Percentiles rank a stretch among this genome's conserved stretches.
These are phyloP conservation scores for Corymbia calophylla DNA, from an alignment of 441 rosid species.

Conservation along the genomic window DNA sequence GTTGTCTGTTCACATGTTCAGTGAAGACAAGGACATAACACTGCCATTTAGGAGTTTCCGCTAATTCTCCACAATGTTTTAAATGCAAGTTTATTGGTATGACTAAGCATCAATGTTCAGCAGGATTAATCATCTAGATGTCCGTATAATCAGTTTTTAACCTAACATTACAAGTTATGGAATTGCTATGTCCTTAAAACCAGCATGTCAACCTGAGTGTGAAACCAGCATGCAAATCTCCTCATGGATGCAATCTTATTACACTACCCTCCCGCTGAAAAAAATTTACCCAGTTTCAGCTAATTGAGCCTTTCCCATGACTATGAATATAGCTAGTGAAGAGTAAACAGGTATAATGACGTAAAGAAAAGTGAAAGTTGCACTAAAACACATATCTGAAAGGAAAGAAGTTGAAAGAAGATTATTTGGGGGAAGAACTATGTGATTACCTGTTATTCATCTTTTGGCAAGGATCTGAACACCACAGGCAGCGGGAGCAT, in stretches of 20 bases:
- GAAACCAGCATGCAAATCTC: not conserved
- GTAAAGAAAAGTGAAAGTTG: not conserved
- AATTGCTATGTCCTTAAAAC: not conserved
- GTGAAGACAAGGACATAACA: not conserved
- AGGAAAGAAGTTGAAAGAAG: not conserved
- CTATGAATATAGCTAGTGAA: not conserved
- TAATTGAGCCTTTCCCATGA: not conserved
- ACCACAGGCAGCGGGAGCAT: constrained; percentile 79
- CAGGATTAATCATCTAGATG: not conserved
- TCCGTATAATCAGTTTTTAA: not conserved
- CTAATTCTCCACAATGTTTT: not conserved
- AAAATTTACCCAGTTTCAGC: not conserved
- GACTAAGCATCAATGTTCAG: not conserved
- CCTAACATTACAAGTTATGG: not conserved
- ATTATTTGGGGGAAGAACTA: not conserved
- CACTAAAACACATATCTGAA: not conserved
- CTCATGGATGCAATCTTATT: not conserved
- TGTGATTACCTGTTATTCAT: not conserved
- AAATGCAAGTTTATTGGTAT: not conserved
- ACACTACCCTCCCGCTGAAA: not conserved
- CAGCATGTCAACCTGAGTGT: not conserved
- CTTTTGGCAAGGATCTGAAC: constrained; percentile 44
- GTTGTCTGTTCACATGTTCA: not conserved
- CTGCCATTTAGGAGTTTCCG: not conserved
- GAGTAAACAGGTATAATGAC: not conserved